Percentiles rank a stretch among this genome's conserved stretches.
Evolutionary conservation across 768 basidiomycete genomes (phyloP).

Genomic region (Podaxis carcinomalis): DNA sequence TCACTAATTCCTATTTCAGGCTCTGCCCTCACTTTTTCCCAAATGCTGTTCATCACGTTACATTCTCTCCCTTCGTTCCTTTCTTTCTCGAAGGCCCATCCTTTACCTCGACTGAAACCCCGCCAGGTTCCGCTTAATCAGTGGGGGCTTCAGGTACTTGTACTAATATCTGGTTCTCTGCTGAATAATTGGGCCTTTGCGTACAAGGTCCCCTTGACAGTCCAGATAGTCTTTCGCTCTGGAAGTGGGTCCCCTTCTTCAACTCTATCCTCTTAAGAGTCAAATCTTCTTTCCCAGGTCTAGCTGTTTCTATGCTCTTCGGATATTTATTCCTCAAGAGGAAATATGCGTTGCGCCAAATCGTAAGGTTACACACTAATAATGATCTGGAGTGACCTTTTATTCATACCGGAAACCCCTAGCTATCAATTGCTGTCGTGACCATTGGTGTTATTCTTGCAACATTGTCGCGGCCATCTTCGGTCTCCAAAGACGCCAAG

Average conservation of each 20-base stretch:
- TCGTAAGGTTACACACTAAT: slow-evolving; percentile 36
- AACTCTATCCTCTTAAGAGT: neutral
- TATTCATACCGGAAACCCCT: slow-evolving; percentile 1
- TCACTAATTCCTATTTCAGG: slow-evolving; percentile 32
- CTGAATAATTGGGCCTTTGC: slow-evolving; percentile 83
- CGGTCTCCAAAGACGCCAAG: slow-evolving; percentile 20
- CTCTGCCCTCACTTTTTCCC: slow-evolving; percentile 79
- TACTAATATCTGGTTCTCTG: slow-evolving; percentile 62
- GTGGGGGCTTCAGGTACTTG: slow-evolving; percentile 70
- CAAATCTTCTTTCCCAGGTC: slow-evolving; percentile 35
- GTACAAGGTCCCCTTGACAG: slow-evolving; percentile 68
- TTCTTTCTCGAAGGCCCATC: slow-evolving; percentile 26
- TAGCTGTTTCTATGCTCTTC: slow-evolving; percentile 74
- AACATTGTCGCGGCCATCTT: slow-evolving; percentile 55
- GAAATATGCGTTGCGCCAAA: slow-evolving; percentile 55
- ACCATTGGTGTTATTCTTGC: slow-evolving; percentile 69
- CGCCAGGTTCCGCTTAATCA: slow-evolving; percentile 61
- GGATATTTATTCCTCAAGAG: slow-evolving; percentile 57
- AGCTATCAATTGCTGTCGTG: slow-evolving; percentile 66
- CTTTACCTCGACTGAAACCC: slow-evolving; percentile 53
- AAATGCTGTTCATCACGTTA: slow-evolving; percentile 74
- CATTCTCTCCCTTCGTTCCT: slow-evolving; percentile 67
- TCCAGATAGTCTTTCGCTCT: slow-evolving; percentile 84
- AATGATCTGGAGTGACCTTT: neutral
- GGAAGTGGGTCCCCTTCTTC: slow-evolving; percentile 45